A percentile compares a stretch with the other conserved stretches of the same genome.
Conservation (phyloP, 2,329 filamentous ascomycete species). For the Ustulina deusta region DNA sequence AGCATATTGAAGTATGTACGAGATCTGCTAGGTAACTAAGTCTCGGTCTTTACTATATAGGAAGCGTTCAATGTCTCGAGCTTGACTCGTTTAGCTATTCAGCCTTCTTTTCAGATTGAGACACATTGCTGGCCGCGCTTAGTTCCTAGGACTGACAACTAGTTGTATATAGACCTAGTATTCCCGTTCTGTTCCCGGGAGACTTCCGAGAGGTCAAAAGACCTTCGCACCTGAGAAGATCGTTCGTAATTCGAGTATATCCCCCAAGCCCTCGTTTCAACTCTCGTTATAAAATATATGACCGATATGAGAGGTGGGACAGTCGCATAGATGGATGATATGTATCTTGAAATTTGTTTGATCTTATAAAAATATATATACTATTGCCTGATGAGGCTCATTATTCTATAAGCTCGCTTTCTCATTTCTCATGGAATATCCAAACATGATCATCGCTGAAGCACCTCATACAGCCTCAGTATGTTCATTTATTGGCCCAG, state of each 20-base stretch:
- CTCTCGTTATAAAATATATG: no score
- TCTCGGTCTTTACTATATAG: no score
- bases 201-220: not conserved
- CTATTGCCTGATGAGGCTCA: not conserved
- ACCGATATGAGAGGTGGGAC: no score
- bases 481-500: constrained; percentile 24
- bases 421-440: not conserved
- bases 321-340: not conserved
- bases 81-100: no score
- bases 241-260: not conserved
- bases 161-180: not conserved
- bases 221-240: not conserved
- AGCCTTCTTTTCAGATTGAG: no score
- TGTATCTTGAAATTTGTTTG: not conserved
- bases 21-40: no score
- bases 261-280: not conserved
- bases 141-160: no score
- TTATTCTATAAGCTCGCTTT: not conserved
- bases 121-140: no score
- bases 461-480: constrained; percentile 18
- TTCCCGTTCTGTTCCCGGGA: not conserved
- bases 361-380: not conserved
- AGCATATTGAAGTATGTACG: no score
- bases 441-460: not conserved
- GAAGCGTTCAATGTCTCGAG: no score